Evolutionary conservation across 1,139 yeast genomes (phyloP), one percentile per base, ranked within the genome.

Genomic region (Geotrichum australiense): DNA sequence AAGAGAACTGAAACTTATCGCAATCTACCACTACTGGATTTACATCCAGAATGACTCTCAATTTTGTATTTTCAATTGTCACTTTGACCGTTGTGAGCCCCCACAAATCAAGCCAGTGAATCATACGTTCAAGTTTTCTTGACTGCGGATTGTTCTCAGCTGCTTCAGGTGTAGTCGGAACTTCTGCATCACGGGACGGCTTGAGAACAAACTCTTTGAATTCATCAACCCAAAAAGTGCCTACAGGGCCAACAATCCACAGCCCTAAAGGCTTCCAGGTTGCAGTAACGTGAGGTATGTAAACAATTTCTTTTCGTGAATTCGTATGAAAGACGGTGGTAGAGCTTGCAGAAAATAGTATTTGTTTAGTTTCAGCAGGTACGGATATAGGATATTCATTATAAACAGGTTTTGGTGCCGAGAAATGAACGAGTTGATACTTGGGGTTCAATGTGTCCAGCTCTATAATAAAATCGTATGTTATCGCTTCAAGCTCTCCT

Each of bases 241-340:
- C 35, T 4, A 31, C 12, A 5, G 24, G 24, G 12, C 35, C 35
- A 5, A 15, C 35, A 6, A 31, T 15, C 35, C 35, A 31, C 8
- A 31, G 21, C 21, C 35, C 11, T 14, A 31, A n/a, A 18, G 35
- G 35, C 6, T 31, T 15, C 35, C 35, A 31, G 15, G 35, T 31
- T 5, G 25, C 44, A 2, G 69, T 60, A 20, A 64, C 52, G 54
- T 65, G 52, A 1, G 71, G 71, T 6, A 65, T 53, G 43, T 65
- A 65, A 7, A 64, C 49, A 5, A 66, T 47, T 46, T 65, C 69
- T 35, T 64, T 66, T 36, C 59, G 63, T 10, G 49, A 40, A 10
- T 48, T 49, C 22, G 51, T 50, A 8, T 42, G 45, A 22, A 31
- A 19, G 4, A 31, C 12, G 8, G 35, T 31, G 5, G 21, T 10